Evolutionary conservation across 23 red algal genomes (phyloP).

Genomic region (Gracilaria gracilis): DNA sequence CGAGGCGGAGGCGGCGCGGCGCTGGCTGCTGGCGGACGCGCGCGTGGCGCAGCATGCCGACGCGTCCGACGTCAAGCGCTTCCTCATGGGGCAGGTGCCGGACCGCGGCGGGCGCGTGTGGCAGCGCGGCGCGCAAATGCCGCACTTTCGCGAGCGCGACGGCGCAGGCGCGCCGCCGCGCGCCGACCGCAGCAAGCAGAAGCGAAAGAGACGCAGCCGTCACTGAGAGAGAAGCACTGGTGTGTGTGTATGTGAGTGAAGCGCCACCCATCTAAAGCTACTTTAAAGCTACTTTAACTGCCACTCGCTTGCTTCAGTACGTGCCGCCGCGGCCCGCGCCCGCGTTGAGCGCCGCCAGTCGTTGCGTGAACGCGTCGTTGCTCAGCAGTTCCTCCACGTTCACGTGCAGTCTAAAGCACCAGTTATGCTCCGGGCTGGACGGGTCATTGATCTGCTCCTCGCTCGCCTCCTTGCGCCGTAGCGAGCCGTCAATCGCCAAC

Average conservation of each 20-base stretch:
- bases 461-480: conserved; percentile 64
- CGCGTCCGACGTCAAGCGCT: background rate
- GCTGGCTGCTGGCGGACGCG: conserved; percentile 6
- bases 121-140: background rate
- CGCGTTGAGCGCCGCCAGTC: conserved; percentile 33
- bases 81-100: conserved; percentile 29
- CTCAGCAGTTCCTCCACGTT: conserved; percentile 36
- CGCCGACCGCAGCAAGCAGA: too few relatives aligned
- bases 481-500: conserved; percentile 82
- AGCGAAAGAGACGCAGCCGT: too few relatives aligned
- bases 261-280: too few relatives aligned
- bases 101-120: conserved; percentile 19
- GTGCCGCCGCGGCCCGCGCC: conserved; percentile 24
- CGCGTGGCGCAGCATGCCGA: background rate
- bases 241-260: too few relatives aligned
- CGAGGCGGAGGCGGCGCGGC: conserved; percentile 7
- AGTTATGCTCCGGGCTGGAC: conserved; percentile 77
- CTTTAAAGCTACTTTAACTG: too few relatives aligned
- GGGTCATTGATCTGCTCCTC: conserved; percentile 97
- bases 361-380: conserved; percentile 44
- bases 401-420: conserved; percentile 80
- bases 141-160: conserved; percentile 1
- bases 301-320: conserved; percentile 54
- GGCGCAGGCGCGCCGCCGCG: too few relatives aligned
- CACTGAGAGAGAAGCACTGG: too few relatives aligned